phyloP scores from a whole-genome alignment of 805 yeast genomes.

The Tetrapisispora fleetii region DNA sequence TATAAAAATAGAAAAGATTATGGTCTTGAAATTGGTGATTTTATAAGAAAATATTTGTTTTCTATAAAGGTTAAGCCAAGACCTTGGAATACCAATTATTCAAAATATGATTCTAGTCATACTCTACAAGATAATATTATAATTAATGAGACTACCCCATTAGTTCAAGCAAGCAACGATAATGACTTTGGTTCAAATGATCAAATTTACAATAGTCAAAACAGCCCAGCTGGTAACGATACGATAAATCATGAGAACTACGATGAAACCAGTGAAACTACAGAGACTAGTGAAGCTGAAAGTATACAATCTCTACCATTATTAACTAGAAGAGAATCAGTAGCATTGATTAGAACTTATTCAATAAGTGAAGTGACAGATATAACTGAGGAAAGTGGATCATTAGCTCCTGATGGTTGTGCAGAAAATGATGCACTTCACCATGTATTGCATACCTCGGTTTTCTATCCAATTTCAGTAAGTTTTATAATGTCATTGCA shows the following conservation, averaged over 20 bases:
- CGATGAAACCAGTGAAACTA: slow-evolving; percentile 1
- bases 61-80: slow-evolving; percentile 16
- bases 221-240: background rate
- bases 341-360: slow-evolving; percentile 26
- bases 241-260: background rate
- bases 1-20: slow-evolving; percentile 33
- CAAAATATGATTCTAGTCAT: background rate
- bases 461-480: slow-evolving; percentile 30
- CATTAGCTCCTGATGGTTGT: slow-evolving; percentile 11
- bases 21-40: slow-evolving; percentile 39
- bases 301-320: slow-evolving; percentile 20
- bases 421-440: slow-evolving; percentile 17
- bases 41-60: slow-evolving; percentile 11
- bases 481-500: slow-evolving; percentile 39
- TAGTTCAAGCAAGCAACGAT: background rate
- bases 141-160: background rate
- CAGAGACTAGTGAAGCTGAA: slow-evolving; percentile 8
- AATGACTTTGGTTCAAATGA: background rate
- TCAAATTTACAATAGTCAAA: background rate
- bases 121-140: background rate
- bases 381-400: slow-evolving; percentile 8
- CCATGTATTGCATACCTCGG: slow-evolving; percentile 24
- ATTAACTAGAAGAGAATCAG: slow-evolving; percentile 27
- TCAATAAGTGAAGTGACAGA: slow-evolving; percentile 27
- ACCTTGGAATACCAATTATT: slow-evolving; percentile 17